Percentiles rank a stretch among this genome's conserved stretches.
phyloP scores from a whole-genome alignment of 257 asterid genomes.

The Fraxinus cuspidata region DNA sequence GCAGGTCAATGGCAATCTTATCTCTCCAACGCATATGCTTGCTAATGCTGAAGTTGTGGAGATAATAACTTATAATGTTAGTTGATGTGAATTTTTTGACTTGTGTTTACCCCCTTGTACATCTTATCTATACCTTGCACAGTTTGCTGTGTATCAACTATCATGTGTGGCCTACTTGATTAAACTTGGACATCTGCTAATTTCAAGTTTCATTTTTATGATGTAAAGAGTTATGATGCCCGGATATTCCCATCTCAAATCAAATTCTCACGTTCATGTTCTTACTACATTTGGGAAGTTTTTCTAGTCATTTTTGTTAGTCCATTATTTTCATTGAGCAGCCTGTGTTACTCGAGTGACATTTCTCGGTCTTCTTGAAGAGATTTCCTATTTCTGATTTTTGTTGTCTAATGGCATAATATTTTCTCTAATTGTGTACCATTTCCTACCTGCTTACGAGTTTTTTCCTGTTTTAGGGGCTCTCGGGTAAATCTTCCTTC shows the following conservation, averaged over 20 bases:
- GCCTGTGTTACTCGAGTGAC: not conserved
- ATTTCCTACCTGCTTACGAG: slow-evolving; percentile 7
- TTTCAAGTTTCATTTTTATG: not conserved
- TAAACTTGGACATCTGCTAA: not conserved
- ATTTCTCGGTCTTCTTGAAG: not conserved
- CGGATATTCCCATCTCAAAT: not conserved
- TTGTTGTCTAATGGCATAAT: not conserved
- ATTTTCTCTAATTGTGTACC: not conserved
- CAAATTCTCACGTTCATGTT: not conserved
- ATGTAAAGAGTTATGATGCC: not conserved
- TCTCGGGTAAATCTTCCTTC: slow-evolving; percentile 84
- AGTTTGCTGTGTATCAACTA: not conserved
- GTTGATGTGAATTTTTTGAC: slow-evolving; percentile 31
- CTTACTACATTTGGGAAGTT: not conserved
- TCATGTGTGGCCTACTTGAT: not conserved
- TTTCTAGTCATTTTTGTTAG: not conserved
- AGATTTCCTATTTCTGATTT: not conserved
- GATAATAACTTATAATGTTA: slow-evolving; percentile 75
- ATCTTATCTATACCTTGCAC: not conserved
- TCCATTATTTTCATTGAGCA: not conserved
- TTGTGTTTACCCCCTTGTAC: slow-evolving; percentile 13
- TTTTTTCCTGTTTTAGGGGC: slow-evolving; percentile 52
- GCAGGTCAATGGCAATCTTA: slow-evolving; percentile 92
- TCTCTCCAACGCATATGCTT: slow-evolving; percentile 75
- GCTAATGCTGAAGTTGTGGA: slow-evolving; percentile 94